These are phyloP conservation scores for Talaromyces albobiverticillius DNA, from an alignment of 2,329 filamentous ascomycete species.

Conservation along the genomic window DNA sequence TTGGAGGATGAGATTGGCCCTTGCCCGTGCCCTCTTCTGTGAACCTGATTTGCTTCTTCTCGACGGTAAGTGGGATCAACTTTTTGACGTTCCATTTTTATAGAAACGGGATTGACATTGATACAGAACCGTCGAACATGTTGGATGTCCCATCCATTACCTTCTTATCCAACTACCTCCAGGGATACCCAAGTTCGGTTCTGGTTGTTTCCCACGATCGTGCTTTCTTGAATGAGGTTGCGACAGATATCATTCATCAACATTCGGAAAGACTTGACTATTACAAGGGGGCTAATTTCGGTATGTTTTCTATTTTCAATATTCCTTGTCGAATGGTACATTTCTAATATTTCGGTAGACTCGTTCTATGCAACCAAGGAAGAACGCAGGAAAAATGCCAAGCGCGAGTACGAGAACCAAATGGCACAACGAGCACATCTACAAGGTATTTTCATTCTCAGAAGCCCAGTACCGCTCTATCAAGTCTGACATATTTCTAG, in stretches of 20 bases:
- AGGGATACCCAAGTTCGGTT: conserved; percentile 89
- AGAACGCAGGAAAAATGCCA: conserved; percentile 92
- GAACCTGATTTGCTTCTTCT: conserved; percentile 93
- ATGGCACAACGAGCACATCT: conserved; percentile 91
- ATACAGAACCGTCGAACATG: conserved; percentile 93
- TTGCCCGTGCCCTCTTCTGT: conserved; percentile 94
- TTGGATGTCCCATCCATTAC: conserved; percentile 99
- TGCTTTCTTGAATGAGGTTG: conserved; percentile 97
- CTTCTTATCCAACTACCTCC: conserved; percentile 93
- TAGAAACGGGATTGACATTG: conserved; percentile 18
- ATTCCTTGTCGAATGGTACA: neutral
- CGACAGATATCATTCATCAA: conserved; percentile 98
- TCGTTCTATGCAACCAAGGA: conserved; percentile 97
- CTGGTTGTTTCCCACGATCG: conserved; percentile 98
- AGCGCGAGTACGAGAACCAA: conserved; percentile 97
- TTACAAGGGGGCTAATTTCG: conserved; percentile 95
- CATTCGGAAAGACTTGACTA: conserved; percentile 97
- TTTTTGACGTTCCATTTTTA: neutral
- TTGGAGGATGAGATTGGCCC: conserved; percentile 97
- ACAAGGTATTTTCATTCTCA: conserved; percentile 52
- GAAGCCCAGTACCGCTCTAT: neutral
- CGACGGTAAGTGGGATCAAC: conserved; percentile 56
- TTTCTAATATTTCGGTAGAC: conserved; percentile 47
- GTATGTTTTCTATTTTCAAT: conserved; percentile 28
- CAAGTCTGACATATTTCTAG: conserved; percentile 31